Evolutionary conservation across 305 asterid genomes (phyloP).

Genomic region (Fraxinus greggii): DNA sequence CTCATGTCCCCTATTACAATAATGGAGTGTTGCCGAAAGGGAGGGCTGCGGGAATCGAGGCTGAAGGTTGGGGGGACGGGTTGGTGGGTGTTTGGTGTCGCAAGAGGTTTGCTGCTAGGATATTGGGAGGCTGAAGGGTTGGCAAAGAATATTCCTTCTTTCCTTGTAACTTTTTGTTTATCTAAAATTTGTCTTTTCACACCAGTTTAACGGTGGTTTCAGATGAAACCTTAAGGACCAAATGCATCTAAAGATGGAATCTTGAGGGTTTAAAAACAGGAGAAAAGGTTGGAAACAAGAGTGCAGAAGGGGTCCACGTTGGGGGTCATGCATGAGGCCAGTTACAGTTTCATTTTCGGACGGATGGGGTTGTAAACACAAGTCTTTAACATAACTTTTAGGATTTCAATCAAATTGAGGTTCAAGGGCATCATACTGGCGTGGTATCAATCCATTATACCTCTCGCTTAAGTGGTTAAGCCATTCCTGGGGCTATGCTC

Average conservation of each 20-base stretch:
- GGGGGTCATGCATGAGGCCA: background rate
- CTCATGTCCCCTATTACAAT: background rate
- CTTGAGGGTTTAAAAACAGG: background rate
- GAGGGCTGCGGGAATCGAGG: background rate
- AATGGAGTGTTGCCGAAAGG: background rate
- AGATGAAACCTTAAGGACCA: background rate
- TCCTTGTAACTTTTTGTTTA: background rate
- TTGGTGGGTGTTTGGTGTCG: background rate
- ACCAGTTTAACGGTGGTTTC: background rate
- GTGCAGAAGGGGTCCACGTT: background rate
- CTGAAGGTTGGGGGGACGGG: background rate
- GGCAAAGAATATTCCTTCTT: background rate
- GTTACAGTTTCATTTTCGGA: background rate
- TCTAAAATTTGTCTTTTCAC: background rate
- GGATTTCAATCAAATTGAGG: background rate
- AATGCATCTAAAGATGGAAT: background rate
- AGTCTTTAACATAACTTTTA: background rate
- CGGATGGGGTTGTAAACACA: background rate
- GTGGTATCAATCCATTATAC: background rate
- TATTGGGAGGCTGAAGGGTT: background rate
- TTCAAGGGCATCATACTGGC: background rate
- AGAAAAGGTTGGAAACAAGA: background rate
- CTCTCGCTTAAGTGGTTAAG: background rate
- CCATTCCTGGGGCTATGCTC: background rate
- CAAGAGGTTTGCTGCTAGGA: background rate